Evolutionary conservation across 2,329 filamentous ascomycete genomes (phyloP), one percentile per base, ranked within the genome.

Genomic region (Elsinoe fawcettii): DNA sequence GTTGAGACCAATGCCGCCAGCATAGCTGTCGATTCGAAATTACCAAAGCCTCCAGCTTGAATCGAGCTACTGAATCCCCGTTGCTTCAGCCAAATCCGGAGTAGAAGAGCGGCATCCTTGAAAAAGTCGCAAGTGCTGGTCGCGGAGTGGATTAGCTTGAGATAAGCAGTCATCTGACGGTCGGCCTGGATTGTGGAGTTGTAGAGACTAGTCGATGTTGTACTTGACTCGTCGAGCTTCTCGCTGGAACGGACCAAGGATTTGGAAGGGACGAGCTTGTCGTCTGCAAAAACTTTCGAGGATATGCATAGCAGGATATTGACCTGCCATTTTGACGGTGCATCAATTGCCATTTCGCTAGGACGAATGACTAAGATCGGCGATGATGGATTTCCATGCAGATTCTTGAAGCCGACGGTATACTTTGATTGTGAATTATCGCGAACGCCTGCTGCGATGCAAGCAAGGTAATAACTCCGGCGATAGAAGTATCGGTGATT

Each of bases 401-500:
- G 63, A 20, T 65, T 61, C 44, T 63, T 59, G 58, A 66, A 71
- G 7, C 58, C 51, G 22, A 69, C 39, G 9, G 58, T 46, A 47
- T 77, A 60, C 76, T 61, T 87, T 87, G 67, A 89, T 79, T 53
- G 89, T 74, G 62, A 80, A 2, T 79, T 73, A 36, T 80, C 75
- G 62, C 83, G 82, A 55, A 97, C 75, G 3, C 81, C 83, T 27
- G 82, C 83, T 12, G 90, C 84, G 57, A 97, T 75, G 62, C 87
- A 89, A 32, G 91, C 89, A 53, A 97, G 75, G 67, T 95, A 97
- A 71, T 92, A 97, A 11, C 93, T 88, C 61, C 91, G 80, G 66
- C 96, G 95, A 74, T 96, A 91, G 68, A 96, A 96, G 73, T 95
- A 97, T 60, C 93, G 83, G 75, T 93, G 80, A 70, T 96, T 90